Evolutionary conservation across 1,139 yeast genomes (phyloP).

Genomic region (Geotrichum australiense): DNA sequence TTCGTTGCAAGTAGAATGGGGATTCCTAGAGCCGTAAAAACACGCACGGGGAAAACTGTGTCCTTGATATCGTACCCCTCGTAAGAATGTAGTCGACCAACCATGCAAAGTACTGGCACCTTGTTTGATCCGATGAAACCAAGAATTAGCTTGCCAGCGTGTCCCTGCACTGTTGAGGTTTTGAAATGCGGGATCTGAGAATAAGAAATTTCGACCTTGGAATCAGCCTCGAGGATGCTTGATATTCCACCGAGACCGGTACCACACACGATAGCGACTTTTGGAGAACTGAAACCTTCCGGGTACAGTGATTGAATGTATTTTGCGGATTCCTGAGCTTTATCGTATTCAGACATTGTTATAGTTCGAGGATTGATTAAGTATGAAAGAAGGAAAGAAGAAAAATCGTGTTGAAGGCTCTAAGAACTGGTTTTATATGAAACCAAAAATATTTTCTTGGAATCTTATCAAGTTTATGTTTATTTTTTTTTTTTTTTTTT

Average conservation of each 20-base stretch:
- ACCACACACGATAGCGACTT: slow-evolving; percentile 81
- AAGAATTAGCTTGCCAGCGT: slow-evolving; percentile 73
- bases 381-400: background rate
- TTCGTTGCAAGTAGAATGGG: slow-evolving; percentile 66
- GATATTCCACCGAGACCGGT: slow-evolving; percentile 91
- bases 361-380: background rate
- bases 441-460: background rate
- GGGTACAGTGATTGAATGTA: slow-evolving; percentile 27
- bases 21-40: slow-evolving; percentile 58
- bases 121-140: slow-evolving; percentile 64
- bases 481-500: too few species aligned
- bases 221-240: slow-evolving; percentile 39
- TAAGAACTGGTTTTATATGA: background rate
- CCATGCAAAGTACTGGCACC: slow-evolving; percentile 87
- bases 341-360: slow-evolving; percentile 18
- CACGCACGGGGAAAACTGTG: slow-evolving; percentile 81
- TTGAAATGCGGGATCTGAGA: slow-evolving; percentile 72
- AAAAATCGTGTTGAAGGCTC: background rate
- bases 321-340: slow-evolving; percentile 25
- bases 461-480: too few species aligned
- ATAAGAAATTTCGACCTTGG: slow-evolving; percentile 53
- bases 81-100: slow-evolving; percentile 84
- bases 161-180: slow-evolving; percentile 82
- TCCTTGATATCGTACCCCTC: slow-evolving; percentile 81
- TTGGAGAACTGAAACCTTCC: slow-evolving; percentile 27